Conservation (phyloP, 805 yeast species). For the Yamadazyma philogaea region DNA sequence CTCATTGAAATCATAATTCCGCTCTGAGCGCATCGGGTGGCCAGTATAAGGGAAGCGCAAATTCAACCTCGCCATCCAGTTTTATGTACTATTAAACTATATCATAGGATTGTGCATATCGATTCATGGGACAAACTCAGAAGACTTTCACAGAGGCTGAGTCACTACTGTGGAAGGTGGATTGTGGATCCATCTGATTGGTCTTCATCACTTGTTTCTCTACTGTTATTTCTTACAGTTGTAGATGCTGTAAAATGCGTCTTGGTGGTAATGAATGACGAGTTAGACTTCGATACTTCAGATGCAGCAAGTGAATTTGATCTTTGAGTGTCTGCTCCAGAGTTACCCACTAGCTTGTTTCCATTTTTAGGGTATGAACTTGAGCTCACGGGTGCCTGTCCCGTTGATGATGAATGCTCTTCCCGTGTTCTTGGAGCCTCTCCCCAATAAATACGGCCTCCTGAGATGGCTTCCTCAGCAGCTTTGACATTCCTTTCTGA, state of each 20-base stretch:
- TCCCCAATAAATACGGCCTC: too few species aligned
- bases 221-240: neutral
- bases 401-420: too few species aligned
- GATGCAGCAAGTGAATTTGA: neutral
- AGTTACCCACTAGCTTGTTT: neutral
- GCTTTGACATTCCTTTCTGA: too few species aligned
- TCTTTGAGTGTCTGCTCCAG: neutral
- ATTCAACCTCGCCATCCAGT: too few species aligned
- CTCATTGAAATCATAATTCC: too few species aligned
- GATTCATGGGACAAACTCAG: neutral
- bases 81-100: too few species aligned
- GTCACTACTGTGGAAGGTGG: neutral
- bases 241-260: neutral
- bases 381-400: neutral
- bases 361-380: too few species aligned
- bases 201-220: too few species aligned
- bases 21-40: too few species aligned
- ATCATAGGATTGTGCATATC: neutral
- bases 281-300: neutral
- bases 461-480: too few species aligned
- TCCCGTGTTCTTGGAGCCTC: too few species aligned
- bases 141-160: neutral
- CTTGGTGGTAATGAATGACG: neutral
- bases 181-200: slow-evolving; percentile 3
- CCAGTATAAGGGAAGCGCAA: too few species aligned